Percentiles rank a stretch among this genome's conserved stretches.
phyloP scores from a whole-genome alignment of 805 yeast species.

The Schwanniomyces polymorphus region DNA sequence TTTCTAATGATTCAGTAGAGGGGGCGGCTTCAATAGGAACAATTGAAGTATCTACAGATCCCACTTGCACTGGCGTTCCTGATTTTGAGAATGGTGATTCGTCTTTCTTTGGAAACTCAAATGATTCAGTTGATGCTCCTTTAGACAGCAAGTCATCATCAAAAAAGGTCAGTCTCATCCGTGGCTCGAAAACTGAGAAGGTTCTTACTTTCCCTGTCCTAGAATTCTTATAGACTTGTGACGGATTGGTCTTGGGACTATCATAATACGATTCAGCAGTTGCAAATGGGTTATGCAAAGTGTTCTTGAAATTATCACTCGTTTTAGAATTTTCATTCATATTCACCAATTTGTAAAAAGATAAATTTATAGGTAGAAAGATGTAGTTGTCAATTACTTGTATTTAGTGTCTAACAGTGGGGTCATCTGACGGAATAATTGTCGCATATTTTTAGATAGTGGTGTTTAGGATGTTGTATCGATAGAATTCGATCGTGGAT shows the following conservation, averaged over 20 bases:
- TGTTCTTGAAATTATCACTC: background rate
- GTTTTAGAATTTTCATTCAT: constrained; percentile 6
- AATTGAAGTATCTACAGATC: constrained; percentile 24
- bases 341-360: constrained; percentile 22
- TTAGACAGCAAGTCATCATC: background rate
- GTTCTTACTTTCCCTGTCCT: constrained; percentile 57
- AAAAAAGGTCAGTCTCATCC: constrained; percentile 2
- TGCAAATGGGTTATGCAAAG: constrained; percentile 61
- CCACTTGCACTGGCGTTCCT: constrained; percentile 2
- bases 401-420: background rate
- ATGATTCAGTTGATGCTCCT: background rate
- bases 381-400: background rate
- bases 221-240: constrained; percentile 38
- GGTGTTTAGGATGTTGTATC: background rate
- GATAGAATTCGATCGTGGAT: background rate
- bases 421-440: background rate
- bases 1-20: constrained; percentile 6
- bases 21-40: constrained; percentile 25
- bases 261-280: constrained; percentile 65
- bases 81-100: constrained; percentile 1
- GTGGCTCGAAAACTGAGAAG: constrained; percentile 42
- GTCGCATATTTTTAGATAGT: background rate
- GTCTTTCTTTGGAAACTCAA: background rate
- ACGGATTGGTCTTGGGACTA: constrained; percentile 60
- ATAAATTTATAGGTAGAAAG: background rate